Evolutionary conservation across 768 basidiomycete genomes (phyloP).

Genomic region (Macrolepiota dolichaula): DNA sequence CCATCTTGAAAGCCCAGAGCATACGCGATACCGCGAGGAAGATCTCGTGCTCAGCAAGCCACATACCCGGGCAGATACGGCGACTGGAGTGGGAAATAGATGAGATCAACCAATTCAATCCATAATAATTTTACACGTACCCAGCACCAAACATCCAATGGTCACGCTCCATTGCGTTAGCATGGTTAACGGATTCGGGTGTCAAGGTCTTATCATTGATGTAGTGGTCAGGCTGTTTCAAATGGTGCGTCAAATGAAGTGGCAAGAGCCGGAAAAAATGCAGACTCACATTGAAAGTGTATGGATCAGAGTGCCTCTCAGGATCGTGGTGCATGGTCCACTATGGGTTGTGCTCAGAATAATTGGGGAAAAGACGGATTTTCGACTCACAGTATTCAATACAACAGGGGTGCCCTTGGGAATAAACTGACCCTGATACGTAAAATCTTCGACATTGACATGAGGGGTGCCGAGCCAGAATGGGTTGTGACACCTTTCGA

Average conservation of each 20-base stretch:
- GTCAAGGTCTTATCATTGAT: constrained; percentile 32
- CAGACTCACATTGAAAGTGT: constrained; percentile 24
- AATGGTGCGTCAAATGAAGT: neutral
- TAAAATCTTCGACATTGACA: constrained; percentile 32
- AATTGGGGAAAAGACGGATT: neutral
- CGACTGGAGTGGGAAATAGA: constrained; percentile 18
- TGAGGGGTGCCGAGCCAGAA: constrained; percentile 42
- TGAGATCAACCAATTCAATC: neutral
- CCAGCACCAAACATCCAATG: constrained; percentile 51
- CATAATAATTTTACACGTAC: constrained; percentile 22
- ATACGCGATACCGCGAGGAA: constrained; percentile 42
- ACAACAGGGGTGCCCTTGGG: constrained; percentile 37
- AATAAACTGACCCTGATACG: constrained; percentile 36
- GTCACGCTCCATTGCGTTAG: constrained; percentile 40
- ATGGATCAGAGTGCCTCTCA: constrained; percentile 36
- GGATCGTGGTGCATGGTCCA: constrained; percentile 35
- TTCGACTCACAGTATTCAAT: constrained; percentile 29
- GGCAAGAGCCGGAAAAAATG: neutral
- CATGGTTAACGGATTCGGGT: constrained; percentile 39
- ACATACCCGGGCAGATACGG: constrained; percentile 41
- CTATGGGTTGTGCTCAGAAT: constrained; percentile 16
- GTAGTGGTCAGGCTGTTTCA: constrained; percentile 38
- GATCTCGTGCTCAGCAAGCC: constrained; percentile 43
- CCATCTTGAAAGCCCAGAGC: constrained; percentile 45
- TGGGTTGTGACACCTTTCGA: constrained; percentile 32